These are phyloP conservation scores for Phytophthora cryptogea DNA, from an alignment of 352 stramenopile genomes.

Conservation along the genomic window DNA sequence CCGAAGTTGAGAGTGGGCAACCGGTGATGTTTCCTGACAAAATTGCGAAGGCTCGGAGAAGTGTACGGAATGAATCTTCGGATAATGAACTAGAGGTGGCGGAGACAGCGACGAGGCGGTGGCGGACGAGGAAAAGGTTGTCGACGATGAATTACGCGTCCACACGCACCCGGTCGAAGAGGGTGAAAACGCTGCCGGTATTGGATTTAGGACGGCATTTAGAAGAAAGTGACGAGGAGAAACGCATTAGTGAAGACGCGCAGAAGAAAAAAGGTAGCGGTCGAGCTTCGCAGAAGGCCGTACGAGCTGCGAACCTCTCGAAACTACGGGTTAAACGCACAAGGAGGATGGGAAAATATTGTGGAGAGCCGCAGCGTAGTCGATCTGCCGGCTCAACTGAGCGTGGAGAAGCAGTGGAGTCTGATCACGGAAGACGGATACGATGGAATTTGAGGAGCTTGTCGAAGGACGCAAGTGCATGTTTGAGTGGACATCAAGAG, in stretches of 20 bases:
- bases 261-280: background rate
- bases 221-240: slow-evolving; percentile 15
- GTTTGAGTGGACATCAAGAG: background rate
- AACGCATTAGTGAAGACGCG: background rate
- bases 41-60: background rate
- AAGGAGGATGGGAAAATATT: slow-evolving; percentile 2
- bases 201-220: slow-evolving; percentile 1
- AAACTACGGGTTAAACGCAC: slow-evolving; percentile 2
- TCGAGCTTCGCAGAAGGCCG: background rate
- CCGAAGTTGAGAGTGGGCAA: background rate
- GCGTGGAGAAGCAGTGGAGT: background rate
- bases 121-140: slow-evolving; percentile 27
- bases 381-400: background rate
- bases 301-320: background rate
- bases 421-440: background rate
- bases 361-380: slow-evolving; percentile 4
- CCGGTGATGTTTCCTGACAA: slow-evolving; percentile 10
- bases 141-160: slow-evolving; percentile 11
- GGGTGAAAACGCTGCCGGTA: slow-evolving; percentile 8
- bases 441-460: slow-evolving; percentile 15
- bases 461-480: background rate
- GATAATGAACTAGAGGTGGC: background rate
- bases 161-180: slow-evolving; percentile 2
- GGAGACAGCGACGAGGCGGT: slow-evolving; percentile 12
- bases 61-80: background rate